Evolutionary conservation across 805 yeast genomes (phyloP), one percentile per base, ranked within the genome.

Genomic region (Saturnispora quitensis): DNA sequence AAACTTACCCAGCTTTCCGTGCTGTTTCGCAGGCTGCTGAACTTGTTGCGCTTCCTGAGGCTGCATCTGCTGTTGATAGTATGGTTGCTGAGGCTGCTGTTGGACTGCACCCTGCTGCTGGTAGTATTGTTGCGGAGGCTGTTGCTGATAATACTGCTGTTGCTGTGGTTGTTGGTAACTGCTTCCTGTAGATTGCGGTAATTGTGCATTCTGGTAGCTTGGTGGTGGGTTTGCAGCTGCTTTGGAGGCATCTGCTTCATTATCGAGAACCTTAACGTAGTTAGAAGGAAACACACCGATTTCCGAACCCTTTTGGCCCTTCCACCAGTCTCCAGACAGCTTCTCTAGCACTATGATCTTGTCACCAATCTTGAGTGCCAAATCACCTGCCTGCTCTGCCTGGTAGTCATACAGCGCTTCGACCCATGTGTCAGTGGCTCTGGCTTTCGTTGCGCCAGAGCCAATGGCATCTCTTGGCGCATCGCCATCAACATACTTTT

Each of bases 261-360:
- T 18, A 18, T 12, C 22, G 8, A 38, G 22, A 5, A 38, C 25
- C 42, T 38, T 38, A 9, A 38, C 96, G 62, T 93, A 91, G 65
- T 88, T 88, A 1, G 91, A 72, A 8, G 99, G 99, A 71, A 93
- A 90, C 62, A 90, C 82, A 43, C 98, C 99, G 7, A 77, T 75
- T 33, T 67, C 65, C 5, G 79, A 77, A 53, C 78, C 75, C 43
- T 74, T 64, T 17, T 71, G 69, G 45, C 99, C 99, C 63, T 79
- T 84, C 86, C 93, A 89, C 99, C 99, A 91, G 62, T 89, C 91
- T 38, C 77, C 75, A 20, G 91, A 86, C 46, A 84, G 73, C 60
- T 80, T 86, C 63, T 89, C 95, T 5, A 80, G 51, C 5, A 93
- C 78, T 33, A 77, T 76, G 47, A 93, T 66, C 60, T 76, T 80